Conservation (phyloP, 768 basidiomycete genomes). For the Agaricus blazei region DNA sequence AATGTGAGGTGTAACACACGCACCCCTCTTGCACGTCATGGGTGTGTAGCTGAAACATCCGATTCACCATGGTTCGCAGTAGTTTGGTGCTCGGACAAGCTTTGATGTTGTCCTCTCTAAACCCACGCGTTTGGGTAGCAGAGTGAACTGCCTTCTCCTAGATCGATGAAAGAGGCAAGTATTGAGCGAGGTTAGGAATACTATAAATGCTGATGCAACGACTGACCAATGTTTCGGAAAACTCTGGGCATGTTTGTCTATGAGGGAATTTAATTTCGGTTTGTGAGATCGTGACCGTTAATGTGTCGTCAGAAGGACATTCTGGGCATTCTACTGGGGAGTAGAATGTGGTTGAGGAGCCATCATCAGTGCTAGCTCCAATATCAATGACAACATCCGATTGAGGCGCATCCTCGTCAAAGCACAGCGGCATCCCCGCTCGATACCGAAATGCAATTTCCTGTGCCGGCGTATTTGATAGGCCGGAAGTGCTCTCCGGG, state of each 20-base stretch:
- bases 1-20: conserved; percentile 12
- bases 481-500: conserved; percentile 19
- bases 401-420: conserved; percentile 8
- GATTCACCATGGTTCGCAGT: conserved; percentile 34
- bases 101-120: too few species aligned
- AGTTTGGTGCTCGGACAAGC: conserved; percentile 26
- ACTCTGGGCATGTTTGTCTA: conserved; percentile 29
- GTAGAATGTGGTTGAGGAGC: background rate
- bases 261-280: conserved; percentile 13
- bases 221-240: conserved; percentile 35
- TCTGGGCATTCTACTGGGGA: background rate
- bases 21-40: conserved; percentile 47
- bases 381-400: conserved; percentile 12
- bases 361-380: background rate
- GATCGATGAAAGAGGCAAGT: conserved; percentile 9
- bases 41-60: conserved; percentile 51
- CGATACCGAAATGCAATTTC: conserved; percentile 33
- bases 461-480: conserved; percentile 32
- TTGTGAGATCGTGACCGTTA: background rate
- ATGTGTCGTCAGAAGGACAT: background rate
- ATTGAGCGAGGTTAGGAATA: background rate
- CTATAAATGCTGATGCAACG: background rate
- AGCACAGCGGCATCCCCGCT: conserved; percentile 24
- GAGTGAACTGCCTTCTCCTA: conserved; percentile 26
- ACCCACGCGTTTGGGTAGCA: conserved; percentile 23